Evolutionary conservation across 1,284 basidiomycete genomes (phyloP).

Genomic region (Ceraceosorus guamensis): DNA sequence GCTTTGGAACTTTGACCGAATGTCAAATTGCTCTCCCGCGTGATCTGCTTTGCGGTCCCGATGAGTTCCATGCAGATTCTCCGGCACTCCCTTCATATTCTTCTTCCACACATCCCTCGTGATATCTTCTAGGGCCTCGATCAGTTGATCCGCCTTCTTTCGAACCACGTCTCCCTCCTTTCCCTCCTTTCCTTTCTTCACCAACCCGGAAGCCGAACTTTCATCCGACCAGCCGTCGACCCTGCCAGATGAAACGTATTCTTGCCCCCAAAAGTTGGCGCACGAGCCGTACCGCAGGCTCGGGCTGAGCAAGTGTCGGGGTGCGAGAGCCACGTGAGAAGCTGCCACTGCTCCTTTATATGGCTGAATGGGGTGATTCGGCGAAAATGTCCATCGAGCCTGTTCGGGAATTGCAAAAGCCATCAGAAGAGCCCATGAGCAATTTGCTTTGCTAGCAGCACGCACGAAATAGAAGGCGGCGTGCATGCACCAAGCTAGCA

Average conservation of each 20-base stretch:
- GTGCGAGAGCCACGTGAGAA: constrained; percentile 34
- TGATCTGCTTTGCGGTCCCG: no score
- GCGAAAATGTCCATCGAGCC: constrained; percentile 41
- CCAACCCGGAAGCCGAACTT: neutral
- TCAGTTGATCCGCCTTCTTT: no score
- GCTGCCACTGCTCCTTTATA: constrained; percentile 46
- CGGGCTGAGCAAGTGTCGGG: constrained; percentile 19
- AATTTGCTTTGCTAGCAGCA: neutral
- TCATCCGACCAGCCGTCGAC: constrained; percentile 29
- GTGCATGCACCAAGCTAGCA: constrained; percentile 30
- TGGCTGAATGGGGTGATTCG: constrained; percentile 41
- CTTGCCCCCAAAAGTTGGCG: constrained; percentile 33
- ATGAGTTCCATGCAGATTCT: no score
- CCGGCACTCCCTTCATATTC: no score
- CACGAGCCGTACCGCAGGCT: constrained; percentile 38
- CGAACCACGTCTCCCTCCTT: no score
- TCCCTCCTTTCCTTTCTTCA: no score
- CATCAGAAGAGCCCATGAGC: neutral
- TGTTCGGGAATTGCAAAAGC: neutral
- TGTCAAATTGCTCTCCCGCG: no score
- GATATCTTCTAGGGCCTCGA: no score
- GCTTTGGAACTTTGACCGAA: no score
- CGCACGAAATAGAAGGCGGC: constrained; percentile 38
- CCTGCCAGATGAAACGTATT: constrained; percentile 34
- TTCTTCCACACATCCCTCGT: no score